Base-by-base conservation (phyloP, 2,329 filamentous ascomycete genomes). In the Apiospora malaysiana region DNA sequence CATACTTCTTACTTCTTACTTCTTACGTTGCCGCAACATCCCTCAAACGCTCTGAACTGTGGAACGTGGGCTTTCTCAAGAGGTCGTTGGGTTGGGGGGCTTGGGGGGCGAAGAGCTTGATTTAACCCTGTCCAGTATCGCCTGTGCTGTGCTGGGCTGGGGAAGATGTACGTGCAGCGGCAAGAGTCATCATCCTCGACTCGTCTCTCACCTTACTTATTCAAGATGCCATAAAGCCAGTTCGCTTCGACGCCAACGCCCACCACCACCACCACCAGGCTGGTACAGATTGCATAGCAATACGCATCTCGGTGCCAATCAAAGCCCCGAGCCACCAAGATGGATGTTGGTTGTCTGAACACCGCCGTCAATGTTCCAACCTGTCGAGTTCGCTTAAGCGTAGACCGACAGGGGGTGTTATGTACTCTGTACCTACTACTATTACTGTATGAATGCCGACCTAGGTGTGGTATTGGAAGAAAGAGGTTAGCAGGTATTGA, bases 371-470 rank as follows among this genome's bases (percentile, higher is more conserved):
- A 6, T 32, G 32, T 4, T 32, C 18, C 27, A 37, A 12, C 27
- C 16, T 37, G 56, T 63, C 56, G 56, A 63, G 56, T 23, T 63
- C 56, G 56, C 56, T 63, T 63, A 63, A 63, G 56, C 56, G 32
- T 63, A 51, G 47, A 51, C 27, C 27, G 32, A 40, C 56, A 63
- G 56, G 56, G 56, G 51, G 23, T 32, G 6, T 6, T 32, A 27
- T 56, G 56, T 59, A 63, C 27, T 18, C 49, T 27, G 23, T 23
- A 56, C 25, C n/a, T 45, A 16, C 10, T 4, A 42, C n/a, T 32
- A 6, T 32, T 3, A 32, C 4, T 59, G 21, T 18, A 16, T 37
- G 9, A 27, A 27, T 59, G 27, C 23, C 49, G 23, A 56, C 25
- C 25, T 56, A 59, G 51, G 51, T 59, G 51, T 59, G 51, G 25